Evolutionary conservation across 2,329 filamentous ascomycete genomes (phyloP), one percentile per base, ranked within the genome.

Genomic region (Cladosporium oxysporum): DNA sequence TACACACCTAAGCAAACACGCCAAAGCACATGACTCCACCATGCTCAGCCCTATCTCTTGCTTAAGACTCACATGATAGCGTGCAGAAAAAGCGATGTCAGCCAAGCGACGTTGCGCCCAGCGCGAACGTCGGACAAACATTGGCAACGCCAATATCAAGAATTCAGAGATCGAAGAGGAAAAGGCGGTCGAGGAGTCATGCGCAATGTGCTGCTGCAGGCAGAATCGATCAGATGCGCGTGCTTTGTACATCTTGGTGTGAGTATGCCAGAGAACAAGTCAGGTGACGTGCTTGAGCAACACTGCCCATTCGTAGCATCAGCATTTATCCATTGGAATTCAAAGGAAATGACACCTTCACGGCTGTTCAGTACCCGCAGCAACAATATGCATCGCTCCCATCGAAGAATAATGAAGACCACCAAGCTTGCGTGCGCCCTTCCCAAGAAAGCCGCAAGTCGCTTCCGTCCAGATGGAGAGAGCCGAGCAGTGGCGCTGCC

Each of bases 401-500:
- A 44, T 44, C 35, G 18, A n/a, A n/a, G 2, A 21, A n/a, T 2
- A 44, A 44, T 8, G 3, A 44, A 6, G 5, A n/a, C n/a, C 41
- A 47, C 37, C 37, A 16, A 33, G 61, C 61, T 33, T 55, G 50
- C 49, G 61, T 26, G 23, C 33, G 31, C 12, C 5, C 7, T 47
- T 5, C 35, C 61, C 61, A 63, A 57, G 61, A 55, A 57, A 44
- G 21, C 21, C 16, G 23, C 11, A 44, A 44, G 8, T 63, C 61
- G 33, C 50, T 63, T 49, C 50, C 35, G 50, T 28, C 31, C 31
- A 1, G 23, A 47, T 63, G 60, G 60, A 41, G 49, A 18, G 41
- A 44, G 61, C 61, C 61, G 61, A 63, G 61, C 61, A 21, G 29
- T 57, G 50, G 61, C 61, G 61, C 50, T 57, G 35, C 50, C 61